Conservation (phyloP, 164 flowering plant genomes). For the Cinnamomum chago region DNA sequence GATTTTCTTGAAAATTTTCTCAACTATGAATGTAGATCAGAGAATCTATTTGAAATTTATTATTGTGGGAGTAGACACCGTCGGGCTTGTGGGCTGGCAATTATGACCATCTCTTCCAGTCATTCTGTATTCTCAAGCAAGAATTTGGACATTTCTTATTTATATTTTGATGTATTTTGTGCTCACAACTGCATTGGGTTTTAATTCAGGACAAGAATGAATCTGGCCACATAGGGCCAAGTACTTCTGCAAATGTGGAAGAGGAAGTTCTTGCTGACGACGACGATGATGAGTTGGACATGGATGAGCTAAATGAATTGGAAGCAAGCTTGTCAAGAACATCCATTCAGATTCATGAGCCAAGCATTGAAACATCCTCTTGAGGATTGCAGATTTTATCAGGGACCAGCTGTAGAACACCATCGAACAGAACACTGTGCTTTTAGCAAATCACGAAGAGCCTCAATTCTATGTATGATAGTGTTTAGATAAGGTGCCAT, state of each 20-base stretch:
- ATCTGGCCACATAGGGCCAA: slow-evolving; percentile 43
- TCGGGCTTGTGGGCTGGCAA: too few relatives aligned
- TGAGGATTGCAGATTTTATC: slow-evolving; percentile 6
- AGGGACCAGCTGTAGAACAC: not conserved
- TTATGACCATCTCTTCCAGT: not conserved
- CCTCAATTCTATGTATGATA: not conserved
- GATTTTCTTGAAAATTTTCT: too few relatives aligned
- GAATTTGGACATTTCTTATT: not conserved
- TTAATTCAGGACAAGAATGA: slow-evolving; percentile 39
- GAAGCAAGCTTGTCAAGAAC: slow-evolving; percentile 79
- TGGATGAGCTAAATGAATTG: slow-evolving; percentile 79
- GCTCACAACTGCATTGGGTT: slow-evolving; percentile 1
- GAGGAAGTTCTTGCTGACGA: slow-evolving; percentile 32
- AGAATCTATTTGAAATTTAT: too few relatives aligned
- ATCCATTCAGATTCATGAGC: slow-evolving; percentile 62
- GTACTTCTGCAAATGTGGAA: slow-evolving; percentile 45
- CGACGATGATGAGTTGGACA: slow-evolving; percentile 75
- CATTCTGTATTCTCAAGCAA: not conserved
- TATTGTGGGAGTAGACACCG: too few relatives aligned
- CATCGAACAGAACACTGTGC: not conserved
- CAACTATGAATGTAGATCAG: too few relatives aligned
- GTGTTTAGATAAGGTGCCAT: not conserved
- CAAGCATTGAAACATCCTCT: slow-evolving; percentile 25
- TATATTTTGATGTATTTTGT: not conserved
- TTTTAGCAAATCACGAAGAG: not conserved